phyloP scores from a whole-genome alignment of 169 alveolate species.

The Eimeria praecox region DNA sequence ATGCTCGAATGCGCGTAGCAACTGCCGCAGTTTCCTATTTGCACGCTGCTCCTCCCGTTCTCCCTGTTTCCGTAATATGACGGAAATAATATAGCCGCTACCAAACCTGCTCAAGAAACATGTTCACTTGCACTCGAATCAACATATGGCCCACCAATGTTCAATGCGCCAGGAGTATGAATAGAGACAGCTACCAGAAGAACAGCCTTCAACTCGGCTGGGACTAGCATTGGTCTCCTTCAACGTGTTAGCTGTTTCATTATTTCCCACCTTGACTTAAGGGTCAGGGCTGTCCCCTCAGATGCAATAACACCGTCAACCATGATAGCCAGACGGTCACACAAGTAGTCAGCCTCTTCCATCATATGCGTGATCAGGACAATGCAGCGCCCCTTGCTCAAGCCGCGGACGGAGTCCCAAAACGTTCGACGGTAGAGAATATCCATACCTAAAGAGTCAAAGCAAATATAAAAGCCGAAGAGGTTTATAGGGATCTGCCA shows the following conservation, averaged over 20 bases:
- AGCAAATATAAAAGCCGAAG: background rate
- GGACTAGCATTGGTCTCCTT: background rate
- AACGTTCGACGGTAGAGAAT: conserved; percentile 89
- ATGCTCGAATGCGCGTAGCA: conserved; percentile 51
- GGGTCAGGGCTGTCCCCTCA: conserved; percentile 88
- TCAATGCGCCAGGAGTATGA: background rate
- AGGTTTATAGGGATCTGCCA: background rate
- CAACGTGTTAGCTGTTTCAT: background rate
- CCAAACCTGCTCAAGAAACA: conserved; percentile 66
- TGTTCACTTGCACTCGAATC: background rate
- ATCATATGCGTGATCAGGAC: conserved; percentile 91
- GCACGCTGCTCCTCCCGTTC: conserved; percentile 67
- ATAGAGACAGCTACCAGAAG: background rate
- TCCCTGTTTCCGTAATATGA: background rate
- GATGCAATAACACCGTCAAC: conserved; percentile 92
- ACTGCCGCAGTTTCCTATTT: conserved; percentile 11
- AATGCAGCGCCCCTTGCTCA: conserved; percentile 77
- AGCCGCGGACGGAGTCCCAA: conserved; percentile 85
- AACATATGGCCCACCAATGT: background rate
- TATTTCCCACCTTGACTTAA: conserved; percentile 86
- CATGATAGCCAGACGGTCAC: conserved; percentile 86
- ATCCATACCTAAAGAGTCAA: conserved; percentile 93
- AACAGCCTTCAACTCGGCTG: background rate
- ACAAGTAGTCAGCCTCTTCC: conserved; percentile 93
- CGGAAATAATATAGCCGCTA: conserved; percentile 56